Base-by-base conservation (phyloP, 176 grass and related monocot species). In the Musa acuminata region DNA sequence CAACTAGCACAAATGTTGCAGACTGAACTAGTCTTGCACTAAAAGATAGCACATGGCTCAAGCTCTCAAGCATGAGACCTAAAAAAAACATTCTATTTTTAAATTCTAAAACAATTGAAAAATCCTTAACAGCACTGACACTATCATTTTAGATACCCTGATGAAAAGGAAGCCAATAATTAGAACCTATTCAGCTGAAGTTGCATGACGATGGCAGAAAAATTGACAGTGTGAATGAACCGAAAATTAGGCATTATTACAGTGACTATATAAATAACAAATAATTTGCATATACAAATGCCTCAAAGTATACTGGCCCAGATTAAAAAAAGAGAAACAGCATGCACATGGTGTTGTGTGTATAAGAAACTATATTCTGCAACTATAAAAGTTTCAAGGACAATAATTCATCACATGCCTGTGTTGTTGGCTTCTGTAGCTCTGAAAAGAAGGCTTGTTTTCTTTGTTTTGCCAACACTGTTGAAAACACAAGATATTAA, bases 391-490 rank as follows among this genome's bases (percentile, higher is more conserved):
- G 19, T 69, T 60, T 51, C 10, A 43, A 49, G 23, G 77, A 70
- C 5, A 13, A 27, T 35, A 16, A 67, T 19, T n/a, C 1, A 62
- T 12, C 14, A 14, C 49, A 25, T 62, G 53, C 78, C 57, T 72
- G 69, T 63, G 55, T 53, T 64, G 69, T 52, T 62, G 69, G 50
- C 78, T 73, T 73, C 24, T 64, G 55, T 29, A 80, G 55, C 57
- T 80, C 78, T 2, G 78, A 72, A 12, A 64, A 64, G 49, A 80
- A 80, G 2, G 78, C 51, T 64, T 64, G 43, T 62, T 73, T 73
- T 64, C 78, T 80, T 80, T 71, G 68, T 64, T 80, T 80, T 25
- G 78, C 78, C 69, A 73, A 73, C 48, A 52, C 78, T 80, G 57
- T 63, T 49, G 11, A 16, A 26, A 54, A 64, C n/a, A 64, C 19